These are phyloP conservation scores for Penicillium cosmopolitanum DNA, from an alignment of 495 filamentous ascomycete species.

Conservation along the genomic window DNA sequence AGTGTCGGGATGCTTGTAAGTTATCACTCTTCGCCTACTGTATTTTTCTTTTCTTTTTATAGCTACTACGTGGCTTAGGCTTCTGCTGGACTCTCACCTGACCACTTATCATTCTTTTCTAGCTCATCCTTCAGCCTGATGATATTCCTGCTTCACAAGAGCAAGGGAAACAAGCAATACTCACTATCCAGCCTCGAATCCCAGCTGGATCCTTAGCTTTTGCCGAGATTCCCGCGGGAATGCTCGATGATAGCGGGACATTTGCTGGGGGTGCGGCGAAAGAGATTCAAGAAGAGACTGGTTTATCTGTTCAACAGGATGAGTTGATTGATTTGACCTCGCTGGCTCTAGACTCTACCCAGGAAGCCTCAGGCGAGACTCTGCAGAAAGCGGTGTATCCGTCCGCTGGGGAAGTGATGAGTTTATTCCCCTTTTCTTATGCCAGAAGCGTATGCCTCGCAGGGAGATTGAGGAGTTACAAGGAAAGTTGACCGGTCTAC, in stretches of 20 bases:
- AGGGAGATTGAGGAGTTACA: conserved; percentile 67
- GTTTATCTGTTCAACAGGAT: conserved; percentile 56
- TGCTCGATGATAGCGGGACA: conserved; percentile 78
- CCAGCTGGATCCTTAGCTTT: conserved; percentile 76
- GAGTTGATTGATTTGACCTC: conserved; percentile 74
- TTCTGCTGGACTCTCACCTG: neutral
- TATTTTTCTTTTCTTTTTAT: conserved; percentile 7
- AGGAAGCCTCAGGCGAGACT: conserved; percentile 38
- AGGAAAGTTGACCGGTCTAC: conserved; percentile 76
- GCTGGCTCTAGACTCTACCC: conserved; percentile 46
- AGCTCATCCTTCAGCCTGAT: conserved; percentile 72
- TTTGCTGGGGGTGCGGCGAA: conserved; percentile 79
- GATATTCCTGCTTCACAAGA: conserved; percentile 50
- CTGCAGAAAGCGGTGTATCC: conserved; percentile 72
- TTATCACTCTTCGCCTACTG: neutral
- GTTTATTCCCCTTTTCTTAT: conserved; percentile 76
- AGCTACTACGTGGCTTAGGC: neutral
- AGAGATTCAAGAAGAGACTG: conserved; percentile 84
- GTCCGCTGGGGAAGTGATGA: conserved; percentile 85
- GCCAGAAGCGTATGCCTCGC: conserved; percentile 68
- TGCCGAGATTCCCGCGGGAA: conserved; percentile 83
- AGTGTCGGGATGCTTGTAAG: conserved; percentile 80
- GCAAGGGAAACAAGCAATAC: conserved; percentile 66
- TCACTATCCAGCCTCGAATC: conserved; percentile 84
- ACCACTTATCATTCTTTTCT: neutral